These are phyloP conservation scores for Linum usitatissimum DNA, from an alignment of 345 rosid species.

Conservation along the genomic window DNA sequence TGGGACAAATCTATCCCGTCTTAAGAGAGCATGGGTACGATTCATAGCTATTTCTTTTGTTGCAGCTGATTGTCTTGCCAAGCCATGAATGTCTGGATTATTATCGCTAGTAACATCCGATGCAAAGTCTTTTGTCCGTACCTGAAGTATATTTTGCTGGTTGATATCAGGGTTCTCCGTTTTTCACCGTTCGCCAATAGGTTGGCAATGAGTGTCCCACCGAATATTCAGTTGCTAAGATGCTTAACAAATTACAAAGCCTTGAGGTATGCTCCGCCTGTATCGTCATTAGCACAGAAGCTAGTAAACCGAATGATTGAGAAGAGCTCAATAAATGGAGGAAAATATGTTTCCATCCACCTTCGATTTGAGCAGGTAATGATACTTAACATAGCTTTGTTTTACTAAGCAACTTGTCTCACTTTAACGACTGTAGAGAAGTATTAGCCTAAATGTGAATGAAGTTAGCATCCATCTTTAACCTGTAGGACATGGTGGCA, in stretches of 20 bases:
- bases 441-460: neutral
- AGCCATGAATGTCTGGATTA: neutral
- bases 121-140: neutral
- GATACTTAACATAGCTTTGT: neutral
- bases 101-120: neutral
- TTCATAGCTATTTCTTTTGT: neutral
- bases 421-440: neutral
- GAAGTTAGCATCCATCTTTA: neutral
- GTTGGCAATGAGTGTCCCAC: slow-evolving; percentile 88
- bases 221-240: slow-evolving; percentile 71
- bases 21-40: slow-evolving; percentile 66
- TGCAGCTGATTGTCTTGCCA: neutral
- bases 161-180: slow-evolving; percentile 60
- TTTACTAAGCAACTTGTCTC: slow-evolving; percentile 3
- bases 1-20: slow-evolving; percentile 51
- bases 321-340: slow-evolving; percentile 55
- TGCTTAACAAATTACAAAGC: slow-evolving; percentile 87
- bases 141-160: slow-evolving; percentile 5
- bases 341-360: slow-evolving; percentile 77
- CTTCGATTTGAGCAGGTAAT: slow-evolving; percentile 91
- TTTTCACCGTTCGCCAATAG: slow-evolving; percentile 91
- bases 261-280: slow-evolving; percentile 53
- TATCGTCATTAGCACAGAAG: slow-evolving; percentile 50
- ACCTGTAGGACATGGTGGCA: slow-evolving; percentile 86
- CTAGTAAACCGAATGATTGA: slow-evolving; percentile 58